These are phyloP conservation scores for Xylaria bambusicola DNA, from an alignment of 495 filamentous ascomycete genomes.

Conservation along the genomic window DNA sequence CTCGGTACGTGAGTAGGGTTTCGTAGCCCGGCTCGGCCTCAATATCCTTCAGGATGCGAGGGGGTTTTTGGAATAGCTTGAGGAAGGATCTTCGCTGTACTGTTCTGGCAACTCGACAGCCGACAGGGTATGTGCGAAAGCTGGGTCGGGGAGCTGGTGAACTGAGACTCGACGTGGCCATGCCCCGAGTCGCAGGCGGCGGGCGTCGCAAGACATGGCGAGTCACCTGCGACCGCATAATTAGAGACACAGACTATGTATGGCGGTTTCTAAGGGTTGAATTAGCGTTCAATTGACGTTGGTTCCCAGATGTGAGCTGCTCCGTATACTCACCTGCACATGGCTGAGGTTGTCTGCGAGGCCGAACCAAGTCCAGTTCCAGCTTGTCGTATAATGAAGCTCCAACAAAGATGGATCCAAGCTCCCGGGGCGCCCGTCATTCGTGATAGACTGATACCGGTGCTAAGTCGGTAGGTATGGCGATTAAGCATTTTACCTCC, in stretches of 20 bases:
- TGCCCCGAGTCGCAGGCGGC: conserved; percentile 30
- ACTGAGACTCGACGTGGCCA: conserved; percentile 17
- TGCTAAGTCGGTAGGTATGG: background rate
- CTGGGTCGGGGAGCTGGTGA: conserved; percentile 15
- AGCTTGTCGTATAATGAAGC: background rate
- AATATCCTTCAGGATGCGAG: conserved; percentile 53
- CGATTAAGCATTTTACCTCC: conserved; percentile 1
- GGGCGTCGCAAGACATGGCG: conserved; percentile 41
- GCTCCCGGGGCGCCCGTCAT: conserved; percentile 17
- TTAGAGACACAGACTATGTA: conserved; percentile 35
- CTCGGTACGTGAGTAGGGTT: conserved; percentile 53
- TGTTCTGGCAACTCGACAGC: conserved; percentile 28
- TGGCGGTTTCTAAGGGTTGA: conserved; percentile 23
- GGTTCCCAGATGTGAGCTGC: background rate
- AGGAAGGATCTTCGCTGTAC: conserved; percentile 55
- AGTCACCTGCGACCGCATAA: conserved; percentile 79
- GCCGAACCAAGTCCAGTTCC: background rate
- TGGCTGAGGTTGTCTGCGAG: conserved; percentile 25
- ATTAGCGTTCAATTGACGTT: conserved; percentile 23
- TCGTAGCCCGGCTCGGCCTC: conserved; percentile 63
- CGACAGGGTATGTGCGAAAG: conserved; percentile 26
- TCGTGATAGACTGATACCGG: background rate
- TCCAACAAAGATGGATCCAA: background rate
- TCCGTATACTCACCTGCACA: conserved; percentile 31
- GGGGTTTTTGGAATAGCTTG: conserved; percentile 57